A percentile compares a stretch with the other conserved stretches of the same genome.
Evolutionary conservation across 2,329 filamentous ascomycete genomes (phyloP).

Genomic region (Talaromyces albobiverticillius): DNA sequence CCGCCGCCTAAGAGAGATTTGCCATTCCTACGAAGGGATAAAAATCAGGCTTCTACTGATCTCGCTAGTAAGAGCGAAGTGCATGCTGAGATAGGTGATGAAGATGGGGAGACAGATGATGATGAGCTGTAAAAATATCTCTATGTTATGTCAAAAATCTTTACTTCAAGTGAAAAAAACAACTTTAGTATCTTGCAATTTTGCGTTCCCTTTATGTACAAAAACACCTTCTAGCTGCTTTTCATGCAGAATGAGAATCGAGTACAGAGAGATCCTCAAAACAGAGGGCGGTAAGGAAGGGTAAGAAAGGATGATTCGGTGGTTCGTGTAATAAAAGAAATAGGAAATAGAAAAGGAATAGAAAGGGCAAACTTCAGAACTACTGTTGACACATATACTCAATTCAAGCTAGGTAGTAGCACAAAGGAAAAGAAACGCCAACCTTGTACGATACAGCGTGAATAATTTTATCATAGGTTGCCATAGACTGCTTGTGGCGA

Average conservation of each 20-base stretch:
- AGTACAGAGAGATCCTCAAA: conserved; percentile 8
- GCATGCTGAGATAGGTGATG: conserved; percentile 15
- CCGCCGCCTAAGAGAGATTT: conserved; percentile 42
- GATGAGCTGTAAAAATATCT: conserved; percentile 31
- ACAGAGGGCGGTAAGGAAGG: conserved; percentile 10
- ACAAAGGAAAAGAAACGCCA: conserved; percentile 18
- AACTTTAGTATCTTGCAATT: too few species aligned
- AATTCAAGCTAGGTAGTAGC: conserved; percentile 16
- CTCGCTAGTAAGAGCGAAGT: conserved; percentile 5
- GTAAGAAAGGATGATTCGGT: conserved; percentile 4
- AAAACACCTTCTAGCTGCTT: conserved; percentile 12
- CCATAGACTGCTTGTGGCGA: conserved; percentile 39
- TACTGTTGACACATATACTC: conserved; percentile 11
- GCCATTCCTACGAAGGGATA: conserved; percentile 33
- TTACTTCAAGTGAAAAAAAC: too few species aligned
- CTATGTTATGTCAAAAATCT: too few species aligned
- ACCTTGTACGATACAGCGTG: conserved; percentile 11
- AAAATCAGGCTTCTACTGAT: conserved; percentile 6
- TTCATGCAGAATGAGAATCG: conserved; percentile 11
- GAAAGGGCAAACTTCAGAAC: conserved; percentile 2
- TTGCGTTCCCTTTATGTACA: conserved; percentile 14
- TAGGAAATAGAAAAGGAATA: neutral
- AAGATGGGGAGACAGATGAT: conserved; percentile 39
- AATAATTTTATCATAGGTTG: conserved; percentile 20
- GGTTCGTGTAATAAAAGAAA: neutral